These are phyloP conservation scores for Protomyces pachydermus DNA, from an alignment of 1,139 yeast species.

Conservation along the genomic window DNA sequence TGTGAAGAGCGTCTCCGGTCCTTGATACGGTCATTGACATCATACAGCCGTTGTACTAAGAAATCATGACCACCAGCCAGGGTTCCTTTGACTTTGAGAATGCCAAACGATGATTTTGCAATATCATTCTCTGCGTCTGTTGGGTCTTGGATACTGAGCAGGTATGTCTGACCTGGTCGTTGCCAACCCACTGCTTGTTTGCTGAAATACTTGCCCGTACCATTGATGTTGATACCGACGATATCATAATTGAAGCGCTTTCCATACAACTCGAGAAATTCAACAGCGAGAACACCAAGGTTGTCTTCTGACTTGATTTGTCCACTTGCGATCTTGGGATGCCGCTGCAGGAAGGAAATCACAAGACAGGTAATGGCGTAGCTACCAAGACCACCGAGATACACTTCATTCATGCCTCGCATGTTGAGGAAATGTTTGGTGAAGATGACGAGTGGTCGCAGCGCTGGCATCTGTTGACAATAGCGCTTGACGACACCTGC, in stretches of 20 bases:
- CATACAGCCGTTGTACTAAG: conserved; percentile 37
- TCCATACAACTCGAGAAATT: conserved; percentile 94
- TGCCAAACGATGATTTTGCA: conserved; percentile 56
- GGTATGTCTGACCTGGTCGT: conserved; percentile 52
- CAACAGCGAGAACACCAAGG: conserved; percentile 81
- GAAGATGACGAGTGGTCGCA: conserved; percentile 76
- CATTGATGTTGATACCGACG: conserved; percentile 57
- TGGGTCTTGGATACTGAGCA: conserved; percentile 85
- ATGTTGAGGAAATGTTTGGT: conserved; percentile 82
- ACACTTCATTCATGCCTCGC: conserved; percentile 81
- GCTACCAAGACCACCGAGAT: conserved; percentile 94
- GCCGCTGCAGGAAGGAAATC: conserved; percentile 70
- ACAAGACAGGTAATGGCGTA: conserved; percentile 85
- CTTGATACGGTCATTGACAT: conserved; percentile 26
- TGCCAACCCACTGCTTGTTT: conserved; percentile 48
- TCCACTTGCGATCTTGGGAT: conserved; percentile 68
- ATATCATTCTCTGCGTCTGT: conserved; percentile 77
- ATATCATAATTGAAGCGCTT: conserved; percentile 81
- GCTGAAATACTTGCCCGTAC: conserved; percentile 49
- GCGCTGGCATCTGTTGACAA: conserved; percentile 69
- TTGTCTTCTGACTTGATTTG: conserved; percentile 68
- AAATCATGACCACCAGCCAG: conserved; percentile 89
- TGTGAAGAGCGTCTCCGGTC: conserved; percentile 11
- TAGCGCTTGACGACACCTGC: conserved; percentile 74
- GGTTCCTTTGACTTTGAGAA: conserved; percentile 75